These are phyloP conservation scores for Camellia lanceoleosa DNA, from an alignment of 148 eudicot genomes.

Conservation along the genomic window DNA sequence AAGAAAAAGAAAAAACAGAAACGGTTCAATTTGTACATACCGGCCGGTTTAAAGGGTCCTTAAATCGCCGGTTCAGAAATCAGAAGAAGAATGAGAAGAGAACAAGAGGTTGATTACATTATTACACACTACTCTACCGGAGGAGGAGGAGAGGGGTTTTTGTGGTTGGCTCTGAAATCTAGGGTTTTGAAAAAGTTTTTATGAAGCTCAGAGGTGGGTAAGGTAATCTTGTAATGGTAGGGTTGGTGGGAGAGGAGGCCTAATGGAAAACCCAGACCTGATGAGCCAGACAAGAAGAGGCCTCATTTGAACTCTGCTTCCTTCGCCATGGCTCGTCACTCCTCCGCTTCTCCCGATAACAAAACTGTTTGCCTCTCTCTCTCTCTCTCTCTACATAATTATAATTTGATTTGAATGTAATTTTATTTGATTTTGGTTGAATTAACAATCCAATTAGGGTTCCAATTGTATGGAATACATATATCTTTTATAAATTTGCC, in stretches of 20 bases:
- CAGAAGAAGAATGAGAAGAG: not conserved
- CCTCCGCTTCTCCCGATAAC: slow-evolving; percentile 54
- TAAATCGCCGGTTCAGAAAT: not conserved
- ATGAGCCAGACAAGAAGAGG: slow-evolving; percentile 62
- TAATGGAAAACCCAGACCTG: slow-evolving; percentile 58
- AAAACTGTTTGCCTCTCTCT: slow-evolving; percentile 36
- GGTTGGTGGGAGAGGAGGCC: not conserved
- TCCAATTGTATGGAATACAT: not conserved
- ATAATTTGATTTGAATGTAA: not conserved
- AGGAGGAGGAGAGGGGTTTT: too few species aligned
- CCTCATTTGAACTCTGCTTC: slow-evolving; percentile 48
- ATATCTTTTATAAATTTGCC: not conserved
- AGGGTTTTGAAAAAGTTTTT: not conserved
- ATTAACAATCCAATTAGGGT: not conserved
- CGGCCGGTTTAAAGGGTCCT: too few species aligned
- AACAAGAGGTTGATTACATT: not conserved
- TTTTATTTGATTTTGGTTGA: not conserved
- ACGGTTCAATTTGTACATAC: too few species aligned
- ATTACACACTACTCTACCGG: too few species aligned
- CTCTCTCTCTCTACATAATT: not conserved
- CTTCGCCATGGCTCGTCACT: slow-evolving; percentile 68
- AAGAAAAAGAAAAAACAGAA: too few species aligned
- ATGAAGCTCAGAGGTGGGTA: not conserved
- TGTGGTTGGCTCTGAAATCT: not conserved
- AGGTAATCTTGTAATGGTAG: not conserved